A percentile compares a stretch with the other conserved stretches of the same genome.
These are phyloP conservation scores for Neonectria hederae DNA, from an alignment of 2,329 filamentous ascomycete genomes.

Conservation along the genomic window DNA sequence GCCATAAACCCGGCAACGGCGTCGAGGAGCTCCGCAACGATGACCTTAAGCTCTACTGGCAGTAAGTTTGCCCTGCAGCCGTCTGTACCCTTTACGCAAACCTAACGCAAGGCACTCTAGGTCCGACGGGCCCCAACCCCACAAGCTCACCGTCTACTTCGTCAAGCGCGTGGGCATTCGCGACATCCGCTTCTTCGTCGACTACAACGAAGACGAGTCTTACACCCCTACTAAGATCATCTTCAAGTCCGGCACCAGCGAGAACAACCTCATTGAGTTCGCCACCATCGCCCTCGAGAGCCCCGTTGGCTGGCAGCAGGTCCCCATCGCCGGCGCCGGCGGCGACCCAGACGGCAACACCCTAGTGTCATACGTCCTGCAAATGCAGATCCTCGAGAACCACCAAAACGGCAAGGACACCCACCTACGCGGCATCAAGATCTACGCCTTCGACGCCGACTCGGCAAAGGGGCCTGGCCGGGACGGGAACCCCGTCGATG, in stretches of 20 bases:
- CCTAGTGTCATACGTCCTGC: constrained; percentile 87
- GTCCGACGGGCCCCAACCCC: constrained; percentile 85
- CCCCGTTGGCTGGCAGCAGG: constrained; percentile 90
- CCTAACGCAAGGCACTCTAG: constrained; percentile 47
- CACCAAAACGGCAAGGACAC: constrained; percentile 99
- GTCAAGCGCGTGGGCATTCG: constrained; percentile 83
- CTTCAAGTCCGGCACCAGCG: constrained; percentile 88
- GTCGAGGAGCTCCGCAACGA: constrained; percentile 80
- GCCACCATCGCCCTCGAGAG: constrained; percentile 79
- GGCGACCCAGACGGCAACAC: constrained; percentile 74
- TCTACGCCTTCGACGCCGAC: constrained; percentile 72
- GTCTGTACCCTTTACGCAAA: not conserved
- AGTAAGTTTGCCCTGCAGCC: constrained; percentile 59
- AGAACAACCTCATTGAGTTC: constrained; percentile 92
- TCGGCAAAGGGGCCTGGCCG: constrained; percentile 52
- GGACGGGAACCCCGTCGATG: constrained; percentile 46
- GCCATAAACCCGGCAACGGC: constrained; percentile 81
- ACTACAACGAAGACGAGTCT: constrained; percentile 92
- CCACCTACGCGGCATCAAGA: constrained; percentile 92
- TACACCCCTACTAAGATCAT: constrained; percentile 95
- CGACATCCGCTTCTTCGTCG: constrained; percentile 83
- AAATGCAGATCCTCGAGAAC: constrained; percentile 92
- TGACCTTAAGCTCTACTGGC: constrained; percentile 80
- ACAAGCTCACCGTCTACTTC: constrained; percentile 85
- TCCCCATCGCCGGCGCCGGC: constrained; percentile 68